Conservation (phyloP, 345 rosid species). For the Brassica carinata region DNA sequence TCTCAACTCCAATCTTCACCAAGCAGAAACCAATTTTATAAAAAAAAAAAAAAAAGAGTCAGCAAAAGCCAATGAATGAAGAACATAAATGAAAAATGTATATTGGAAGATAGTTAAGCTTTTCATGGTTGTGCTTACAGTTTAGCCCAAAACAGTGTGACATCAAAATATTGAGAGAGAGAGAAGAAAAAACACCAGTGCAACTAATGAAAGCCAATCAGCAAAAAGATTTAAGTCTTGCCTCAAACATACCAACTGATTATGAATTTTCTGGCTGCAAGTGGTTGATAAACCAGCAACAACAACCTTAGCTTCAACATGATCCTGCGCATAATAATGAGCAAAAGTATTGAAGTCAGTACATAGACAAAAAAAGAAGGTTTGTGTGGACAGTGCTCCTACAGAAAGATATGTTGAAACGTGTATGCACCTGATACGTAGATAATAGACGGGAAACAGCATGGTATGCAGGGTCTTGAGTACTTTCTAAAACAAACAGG, state of each 20-base stretch:
- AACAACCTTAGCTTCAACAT: slow-evolving; percentile 69
- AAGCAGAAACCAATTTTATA: slow-evolving; percentile 11
- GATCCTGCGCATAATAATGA: slow-evolving; percentile 55
- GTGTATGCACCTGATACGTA: slow-evolving; percentile 61
- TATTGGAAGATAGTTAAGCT: slow-evolving; percentile 2
- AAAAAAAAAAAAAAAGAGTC: neutral
- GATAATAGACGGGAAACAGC: slow-evolving; percentile 62
- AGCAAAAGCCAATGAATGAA: slow-evolving; percentile 18
- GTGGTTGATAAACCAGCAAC: slow-evolving; percentile 90
- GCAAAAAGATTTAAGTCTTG: neutral
- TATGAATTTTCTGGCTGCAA: slow-evolving; percentile 98
- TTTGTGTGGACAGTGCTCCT: neutral
- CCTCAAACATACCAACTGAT: slow-evolving; percentile 75
- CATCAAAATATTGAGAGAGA: neutral
- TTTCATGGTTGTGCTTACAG: slow-evolving; percentile 13
- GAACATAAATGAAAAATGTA: neutral
- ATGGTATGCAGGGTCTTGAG: slow-evolving; percentile 89
- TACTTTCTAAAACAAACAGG: slow-evolving; percentile 87
- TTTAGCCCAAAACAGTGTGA: slow-evolving; percentile 1
- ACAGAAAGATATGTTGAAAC: neutral
- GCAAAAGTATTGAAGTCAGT: neutral
- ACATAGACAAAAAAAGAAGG: slow-evolving; percentile 16
- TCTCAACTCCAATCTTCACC: slow-evolving; percentile 85
- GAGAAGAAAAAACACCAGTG: neutral
- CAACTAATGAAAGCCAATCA: too few relatives aligned